These are phyloP conservation scores for Saccharomyces uvarum DNA, from an alignment of 1,139 yeast genomes.

Conservation along the genomic window DNA sequence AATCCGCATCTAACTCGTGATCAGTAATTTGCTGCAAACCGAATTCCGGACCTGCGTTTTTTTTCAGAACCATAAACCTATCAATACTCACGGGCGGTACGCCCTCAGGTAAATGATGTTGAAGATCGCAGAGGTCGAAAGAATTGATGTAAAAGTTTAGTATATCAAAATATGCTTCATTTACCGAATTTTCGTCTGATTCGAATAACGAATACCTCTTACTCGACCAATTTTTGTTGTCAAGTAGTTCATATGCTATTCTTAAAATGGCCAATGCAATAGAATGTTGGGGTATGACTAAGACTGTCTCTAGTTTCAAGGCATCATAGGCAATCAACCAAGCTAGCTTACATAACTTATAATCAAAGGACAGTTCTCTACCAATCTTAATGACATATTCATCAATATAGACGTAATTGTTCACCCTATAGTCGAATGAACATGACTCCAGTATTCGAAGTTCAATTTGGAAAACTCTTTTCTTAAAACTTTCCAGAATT, in stretches of 20 bases:
- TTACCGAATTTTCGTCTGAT: conserved; percentile 47
- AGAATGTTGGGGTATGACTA: conserved; percentile 73
- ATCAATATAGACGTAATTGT: conserved; percentile 45
- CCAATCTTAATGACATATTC: conserved; percentile 61
- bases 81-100: conserved; percentile 32
- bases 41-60: conserved; percentile 38
- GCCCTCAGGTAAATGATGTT: conserved; percentile 16
- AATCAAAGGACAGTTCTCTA: conserved; percentile 45
- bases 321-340: conserved; percentile 76
- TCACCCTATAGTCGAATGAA: conserved; percentile 64
- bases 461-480: conserved; percentile 50
- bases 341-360: conserved; percentile 45
- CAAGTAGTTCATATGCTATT: conserved; percentile 40
- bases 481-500: conserved; percentile 43
- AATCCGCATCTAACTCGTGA: conserved; percentile 23
- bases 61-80: conserved; percentile 44
- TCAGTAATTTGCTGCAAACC: conserved; percentile 34
- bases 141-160: conserved; percentile 55
- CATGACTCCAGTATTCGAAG: conserved; percentile 66
- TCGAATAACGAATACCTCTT: conserved; percentile 35
- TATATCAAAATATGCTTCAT: conserved; percentile 54
- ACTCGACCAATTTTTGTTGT: conserved; percentile 17
- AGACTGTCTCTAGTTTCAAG: conserved; percentile 60
- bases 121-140: conserved; percentile 37
- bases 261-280: conserved; percentile 63